Evolutionary conservation across 2,329 filamentous ascomycete species (phyloP).

Genomic region (Monosporascus sp.): DNA sequence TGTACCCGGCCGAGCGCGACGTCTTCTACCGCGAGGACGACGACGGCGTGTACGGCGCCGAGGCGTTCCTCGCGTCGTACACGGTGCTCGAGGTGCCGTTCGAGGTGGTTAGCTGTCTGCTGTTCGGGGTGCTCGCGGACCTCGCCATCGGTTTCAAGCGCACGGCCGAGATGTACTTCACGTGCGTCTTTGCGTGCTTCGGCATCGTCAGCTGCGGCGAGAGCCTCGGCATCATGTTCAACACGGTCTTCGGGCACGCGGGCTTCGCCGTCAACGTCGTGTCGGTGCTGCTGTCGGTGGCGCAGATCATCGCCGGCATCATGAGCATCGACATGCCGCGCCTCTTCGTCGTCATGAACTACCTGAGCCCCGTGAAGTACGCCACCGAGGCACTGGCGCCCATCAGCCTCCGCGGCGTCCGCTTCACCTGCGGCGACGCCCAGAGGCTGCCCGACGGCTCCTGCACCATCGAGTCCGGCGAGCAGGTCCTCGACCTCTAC

Average conservation of each 20-base stretch:
- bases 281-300: conserved; percentile 62
- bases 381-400: conserved; percentile 60
- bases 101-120: conserved; percentile 57
- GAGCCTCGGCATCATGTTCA: conserved; percentile 73
- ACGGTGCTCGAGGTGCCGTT: conserved; percentile 67
- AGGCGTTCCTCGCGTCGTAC: conserved; percentile 67
- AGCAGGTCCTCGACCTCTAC: conserved; percentile 63
- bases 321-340: conserved; percentile 64
- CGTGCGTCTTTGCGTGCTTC: conserved; percentile 63
- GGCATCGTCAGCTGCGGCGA: conserved; percentile 71
- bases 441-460: conserved; percentile 54
- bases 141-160: conserved; percentile 61
- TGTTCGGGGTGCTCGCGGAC: conserved; percentile 60
- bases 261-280: conserved; percentile 73
- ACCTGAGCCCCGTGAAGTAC: conserved; percentile 68
- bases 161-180: conserved; percentile 60
- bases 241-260: conserved; percentile 67
- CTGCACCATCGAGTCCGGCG: conserved; percentile 61
- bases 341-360: conserved; percentile 63
- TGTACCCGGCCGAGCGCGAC: conserved; percentile 66
- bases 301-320: conserved; percentile 65
- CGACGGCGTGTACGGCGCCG: conserved; percentile 65
- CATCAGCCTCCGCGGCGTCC: conserved; percentile 55
- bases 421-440: conserved; percentile 57
- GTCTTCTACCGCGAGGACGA: conserved; percentile 75